Evolutionary conservation across 371 early-diverging fungal genomes (phyloP).

Genomic region (Sporodiniella umbellata): DNA sequence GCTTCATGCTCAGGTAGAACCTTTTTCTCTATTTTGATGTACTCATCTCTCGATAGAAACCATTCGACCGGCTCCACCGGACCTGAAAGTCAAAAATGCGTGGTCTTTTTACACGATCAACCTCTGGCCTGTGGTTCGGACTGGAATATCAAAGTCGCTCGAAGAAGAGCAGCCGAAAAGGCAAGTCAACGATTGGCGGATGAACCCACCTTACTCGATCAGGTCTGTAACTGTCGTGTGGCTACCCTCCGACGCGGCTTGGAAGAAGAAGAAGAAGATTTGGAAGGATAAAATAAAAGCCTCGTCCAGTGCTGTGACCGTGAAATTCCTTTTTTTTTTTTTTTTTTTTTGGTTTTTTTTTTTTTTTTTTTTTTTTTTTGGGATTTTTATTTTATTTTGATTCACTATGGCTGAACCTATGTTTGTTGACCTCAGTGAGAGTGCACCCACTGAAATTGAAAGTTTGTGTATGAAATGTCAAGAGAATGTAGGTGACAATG

Average conservation of each 20-base stretch:
- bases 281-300: no score
- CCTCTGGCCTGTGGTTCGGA: conserved; percentile 37
- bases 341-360: no score
- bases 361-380: no score
- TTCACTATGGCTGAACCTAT: conserved; percentile 56
- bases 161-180: conserved; percentile 45
- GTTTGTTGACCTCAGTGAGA: conserved; percentile 69
- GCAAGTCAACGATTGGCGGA: conserved; percentile 34
- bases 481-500: conserved; percentile 64
- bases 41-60: no score
- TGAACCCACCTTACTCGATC: conserved; percentile 31
- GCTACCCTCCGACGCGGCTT: conserved; percentile 11
- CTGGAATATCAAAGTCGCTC: conserved; percentile 50
- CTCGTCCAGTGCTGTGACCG: no score
- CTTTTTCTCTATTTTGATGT: no score
- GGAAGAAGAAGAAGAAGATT: conserved; percentile 1
- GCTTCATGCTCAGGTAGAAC: conserved; percentile 49
- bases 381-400: no score
- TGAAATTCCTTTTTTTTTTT: no score
- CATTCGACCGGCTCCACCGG: conserved; percentile 28
- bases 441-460: conserved; percentile 80
- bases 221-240: conserved; percentile 34
- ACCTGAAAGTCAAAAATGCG: conserved; percentile 39
- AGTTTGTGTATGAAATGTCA: conserved; percentile 89
- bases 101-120: conserved; percentile 48